Evolutionary conservation across 169 alveolate species (phyloP).

Genomic region (Babesia ovis): DNA sequence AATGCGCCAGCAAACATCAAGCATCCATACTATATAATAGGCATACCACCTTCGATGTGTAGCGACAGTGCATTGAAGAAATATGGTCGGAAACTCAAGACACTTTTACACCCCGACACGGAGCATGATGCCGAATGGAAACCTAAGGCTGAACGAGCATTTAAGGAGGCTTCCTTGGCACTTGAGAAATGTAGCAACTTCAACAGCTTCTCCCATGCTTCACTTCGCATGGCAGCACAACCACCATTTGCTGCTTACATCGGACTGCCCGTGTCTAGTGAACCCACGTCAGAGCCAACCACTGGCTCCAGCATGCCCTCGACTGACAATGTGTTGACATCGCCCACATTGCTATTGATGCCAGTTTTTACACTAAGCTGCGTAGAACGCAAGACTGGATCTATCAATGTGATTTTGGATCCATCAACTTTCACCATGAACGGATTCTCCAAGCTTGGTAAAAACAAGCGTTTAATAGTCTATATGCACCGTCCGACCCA

Average conservation of each 20-base stretch:
- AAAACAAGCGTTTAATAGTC: slow-evolving; percentile 61
- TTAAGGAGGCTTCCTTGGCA: slow-evolving; percentile 80
- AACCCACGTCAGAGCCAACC: not conserved
- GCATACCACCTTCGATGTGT: slow-evolving; percentile 64
- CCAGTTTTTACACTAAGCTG: slow-evolving; percentile 69
- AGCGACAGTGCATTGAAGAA: slow-evolving; percentile 56
- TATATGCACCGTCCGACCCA: slow-evolving; percentile 72
- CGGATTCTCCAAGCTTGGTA: slow-evolving; percentile 57
- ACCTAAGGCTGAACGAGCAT: slow-evolving; percentile 71
- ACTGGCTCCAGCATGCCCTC: not conserved
- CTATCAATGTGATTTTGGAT: slow-evolving; percentile 56
- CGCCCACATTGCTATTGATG: slow-evolving; percentile 19
- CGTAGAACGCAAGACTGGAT: slow-evolving; percentile 70
- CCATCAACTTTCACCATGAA: slow-evolving; percentile 21
- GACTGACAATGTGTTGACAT: not conserved
- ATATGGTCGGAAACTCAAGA: slow-evolving; percentile 72
- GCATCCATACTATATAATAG: slow-evolving; percentile 74
- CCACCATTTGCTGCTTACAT: slow-evolving; percentile 50
- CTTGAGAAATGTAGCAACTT: slow-evolving; percentile 54
- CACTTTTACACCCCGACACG: slow-evolving; percentile 77
- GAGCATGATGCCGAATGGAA: slow-evolving; percentile 78
- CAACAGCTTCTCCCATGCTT: not conserved
- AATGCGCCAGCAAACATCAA: slow-evolving; percentile 56
- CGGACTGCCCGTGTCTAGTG: slow-evolving; percentile 1
- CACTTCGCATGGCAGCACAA: slow-evolving; percentile 21